Conservation (phyloP, 768 basidiomycete species). For the Austroboletus festivus region DNA sequence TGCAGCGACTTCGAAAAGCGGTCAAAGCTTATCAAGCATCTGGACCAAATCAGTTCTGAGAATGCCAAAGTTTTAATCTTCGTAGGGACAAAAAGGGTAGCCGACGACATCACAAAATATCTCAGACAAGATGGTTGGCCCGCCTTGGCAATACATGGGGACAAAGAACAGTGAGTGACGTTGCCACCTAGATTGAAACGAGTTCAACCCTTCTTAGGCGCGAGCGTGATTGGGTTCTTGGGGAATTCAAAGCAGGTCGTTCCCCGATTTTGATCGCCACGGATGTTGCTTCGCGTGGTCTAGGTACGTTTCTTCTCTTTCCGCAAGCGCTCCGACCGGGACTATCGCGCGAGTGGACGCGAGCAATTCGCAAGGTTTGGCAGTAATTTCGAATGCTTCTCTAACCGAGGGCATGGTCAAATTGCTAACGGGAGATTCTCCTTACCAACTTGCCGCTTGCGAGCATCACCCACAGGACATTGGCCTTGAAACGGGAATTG, state of each 20-base stretch:
- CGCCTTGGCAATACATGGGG: constrained; percentile 98
- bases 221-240: constrained; percentile 98
- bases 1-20: constrained; percentile 98
- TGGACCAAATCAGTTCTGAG: constrained; percentile 93
- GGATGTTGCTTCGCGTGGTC: constrained; percentile 98
- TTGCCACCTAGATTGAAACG: background rate
- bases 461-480: constrained; percentile 26
- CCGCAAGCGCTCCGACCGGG: constrained; percentile 32
- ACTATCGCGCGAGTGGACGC: constrained; percentile 31
- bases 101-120: constrained; percentile 98
- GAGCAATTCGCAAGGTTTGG: constrained; percentile 30
- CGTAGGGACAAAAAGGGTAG: constrained; percentile 95
- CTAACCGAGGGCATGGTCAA: constrained; percentile 18
- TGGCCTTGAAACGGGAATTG: constrained; percentile 22
- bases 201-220: constrained; percentile 49
- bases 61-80: constrained; percentile 99
- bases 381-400: constrained; percentile 23
- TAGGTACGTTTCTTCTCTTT: constrained; percentile 76
- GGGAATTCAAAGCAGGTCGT: constrained; percentile 97
- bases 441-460: constrained; percentile 21
- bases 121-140: constrained; percentile 99
- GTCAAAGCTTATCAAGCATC: constrained; percentile 90
- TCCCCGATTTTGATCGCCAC: constrained; percentile 98
- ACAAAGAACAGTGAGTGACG: constrained; percentile 88
- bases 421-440: constrained; percentile 18